A percentile compares a stretch with the other conserved stretches of the same genome.
phyloP scores from a whole-genome alignment of 2,329 filamentous ascomycete species.

The Neocatenulostroma microsporum region DNA sequence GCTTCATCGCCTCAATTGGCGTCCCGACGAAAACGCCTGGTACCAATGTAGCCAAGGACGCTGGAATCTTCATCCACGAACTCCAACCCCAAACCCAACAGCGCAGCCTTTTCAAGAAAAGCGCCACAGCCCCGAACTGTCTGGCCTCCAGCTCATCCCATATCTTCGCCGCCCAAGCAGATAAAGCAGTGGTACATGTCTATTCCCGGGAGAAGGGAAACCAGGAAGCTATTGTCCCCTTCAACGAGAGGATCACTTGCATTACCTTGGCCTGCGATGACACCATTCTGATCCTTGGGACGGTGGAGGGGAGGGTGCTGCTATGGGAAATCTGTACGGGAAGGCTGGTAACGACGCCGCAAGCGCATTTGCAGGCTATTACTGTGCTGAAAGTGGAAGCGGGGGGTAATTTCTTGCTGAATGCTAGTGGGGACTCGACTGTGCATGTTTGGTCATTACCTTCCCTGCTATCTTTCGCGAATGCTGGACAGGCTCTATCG shows the following conservation, averaged over 20 bases:
- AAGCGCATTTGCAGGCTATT: conserved; percentile 72
- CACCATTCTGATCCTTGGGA: conserved; percentile 67
- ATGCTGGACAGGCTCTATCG: conserved; percentile 48
- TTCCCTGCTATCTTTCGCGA: conserved; percentile 59
- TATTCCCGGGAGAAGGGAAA: conserved; percentile 77
- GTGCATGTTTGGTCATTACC: conserved; percentile 86
- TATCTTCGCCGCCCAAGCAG: conserved; percentile 82
- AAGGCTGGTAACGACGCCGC: conserved; percentile 64
- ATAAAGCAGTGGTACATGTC: conserved; percentile 87
- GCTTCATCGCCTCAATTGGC: conserved; percentile 43
- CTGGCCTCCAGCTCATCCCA: conserved; percentile 74
- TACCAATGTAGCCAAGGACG: conserved; percentile 58
- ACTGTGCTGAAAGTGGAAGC: conserved; percentile 65
- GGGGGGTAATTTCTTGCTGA: conserved; percentile 65
- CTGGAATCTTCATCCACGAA: conserved; percentile 79
- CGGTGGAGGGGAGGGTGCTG: conserved; percentile 74
- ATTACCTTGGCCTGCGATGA: conserved; percentile 61
- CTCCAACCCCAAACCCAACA: conserved; percentile 70
- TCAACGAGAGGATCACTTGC: conserved; percentile 77
- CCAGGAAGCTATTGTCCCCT: conserved; percentile 81
- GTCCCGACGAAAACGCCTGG: conserved; percentile 36
- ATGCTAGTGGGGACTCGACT: conserved; percentile 77
- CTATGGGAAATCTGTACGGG: conserved; percentile 85
- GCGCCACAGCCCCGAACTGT: conserved; percentile 68
- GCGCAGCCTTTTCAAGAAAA: conserved; percentile 82